Percentiles rank a stretch among this genome's conserved stretches.
Evolutionary conservation across 1,284 basidiomycete genomes (phyloP).

Genomic region (Coniophora puteana): DNA sequence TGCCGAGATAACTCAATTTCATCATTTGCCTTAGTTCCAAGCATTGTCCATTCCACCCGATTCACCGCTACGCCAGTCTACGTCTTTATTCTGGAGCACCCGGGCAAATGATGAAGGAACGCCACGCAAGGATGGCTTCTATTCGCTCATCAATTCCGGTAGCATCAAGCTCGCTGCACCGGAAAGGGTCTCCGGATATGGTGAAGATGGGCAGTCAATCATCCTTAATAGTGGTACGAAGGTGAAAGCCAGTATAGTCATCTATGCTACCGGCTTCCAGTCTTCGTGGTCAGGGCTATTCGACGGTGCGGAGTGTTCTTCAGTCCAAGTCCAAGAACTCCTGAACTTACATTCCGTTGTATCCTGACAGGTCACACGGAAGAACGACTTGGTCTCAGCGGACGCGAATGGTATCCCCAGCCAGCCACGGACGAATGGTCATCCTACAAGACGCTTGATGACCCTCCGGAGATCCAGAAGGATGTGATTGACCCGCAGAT

Average conservation of each 20-base stretch:
- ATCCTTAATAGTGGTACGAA: constrained; percentile 35
- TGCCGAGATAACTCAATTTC: neutral
- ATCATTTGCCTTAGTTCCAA: constrained; percentile 10
- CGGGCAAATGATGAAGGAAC: constrained; percentile 23
- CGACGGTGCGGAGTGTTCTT: constrained; percentile 32
- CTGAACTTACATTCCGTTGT: no score
- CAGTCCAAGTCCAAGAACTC: no score
- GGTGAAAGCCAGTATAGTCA: constrained; percentile 40
- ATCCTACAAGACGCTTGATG: constrained; percentile 17
- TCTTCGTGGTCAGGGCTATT: constrained; percentile 51
- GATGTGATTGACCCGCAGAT: no score
- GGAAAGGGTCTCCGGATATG: constrained; percentile 34
- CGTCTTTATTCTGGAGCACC: constrained; percentile 25
- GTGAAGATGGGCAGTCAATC: constrained; percentile 36
- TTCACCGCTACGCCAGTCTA: constrained; percentile 19
- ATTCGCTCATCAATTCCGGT: constrained; percentile 16
- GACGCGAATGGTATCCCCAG: constrained; percentile 6
- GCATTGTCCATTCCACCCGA: constrained; percentile 13
- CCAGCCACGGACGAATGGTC: constrained; percentile 16
- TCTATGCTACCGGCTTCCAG: constrained; percentile 53
- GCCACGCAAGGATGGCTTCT: constrained; percentile 17
- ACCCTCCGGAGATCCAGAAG: constrained; percentile 33
- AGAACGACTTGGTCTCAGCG: constrained; percentile 23
- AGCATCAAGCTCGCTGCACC: constrained; percentile 33
- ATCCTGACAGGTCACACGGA: constrained; percentile 14